Evolutionary conservation across 2,329 filamentous ascomycete species (phyloP).

Genomic region (Elsinoe australis): DNA sequence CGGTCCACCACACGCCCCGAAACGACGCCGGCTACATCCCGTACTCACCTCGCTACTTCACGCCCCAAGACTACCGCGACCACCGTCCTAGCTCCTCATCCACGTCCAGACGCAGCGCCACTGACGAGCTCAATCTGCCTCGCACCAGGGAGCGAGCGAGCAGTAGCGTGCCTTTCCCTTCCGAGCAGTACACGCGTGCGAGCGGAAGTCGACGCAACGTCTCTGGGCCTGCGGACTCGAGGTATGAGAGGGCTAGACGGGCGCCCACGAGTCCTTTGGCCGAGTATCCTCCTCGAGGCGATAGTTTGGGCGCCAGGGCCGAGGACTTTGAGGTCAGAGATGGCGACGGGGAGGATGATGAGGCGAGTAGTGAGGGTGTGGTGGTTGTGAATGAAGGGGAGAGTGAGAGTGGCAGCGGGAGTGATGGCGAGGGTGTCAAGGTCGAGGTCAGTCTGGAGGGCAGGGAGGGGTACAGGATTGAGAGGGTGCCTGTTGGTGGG

Average conservation of each 20-base stretch:
- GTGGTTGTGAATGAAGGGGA: conserved; percentile 15
- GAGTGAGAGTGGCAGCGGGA: conserved; percentile 19
- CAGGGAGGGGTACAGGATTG: conserved; percentile 12
- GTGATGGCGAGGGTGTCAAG: conserved; percentile 19
- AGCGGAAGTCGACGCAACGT: conserved; percentile 30
- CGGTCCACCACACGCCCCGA: conserved; percentile 28
- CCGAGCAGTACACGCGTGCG: conserved; percentile 26
- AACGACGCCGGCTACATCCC: conserved; percentile 23
- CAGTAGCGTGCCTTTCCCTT: conserved; percentile 4
- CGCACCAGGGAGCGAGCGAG: conserved; percentile 5
- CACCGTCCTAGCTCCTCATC: conserved; percentile 31
- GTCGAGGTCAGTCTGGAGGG: conserved; percentile 13
- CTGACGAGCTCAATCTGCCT: conserved; percentile 36
- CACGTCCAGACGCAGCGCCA: conserved; percentile 37
- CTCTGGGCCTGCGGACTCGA: conserved; percentile 31
- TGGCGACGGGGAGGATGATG: not conserved
- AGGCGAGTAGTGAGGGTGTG: conserved; percentile 11
- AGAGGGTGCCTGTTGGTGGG: conserved; percentile 18
- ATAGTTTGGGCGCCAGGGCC: not conserved
- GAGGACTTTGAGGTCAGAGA: not conserved
- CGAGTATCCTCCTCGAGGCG: conserved; percentile 4
- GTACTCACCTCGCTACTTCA: conserved; percentile 26
- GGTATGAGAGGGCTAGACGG: conserved; percentile 28
- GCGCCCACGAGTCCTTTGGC: conserved; percentile 20
- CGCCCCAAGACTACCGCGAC: conserved; percentile 20